Percentiles rank a stretch among this genome's conserved stretches.
Evolutionary conservation across 1,139 yeast species (phyloP).

Genomic region (Kluyveromyces sp.): DNA sequence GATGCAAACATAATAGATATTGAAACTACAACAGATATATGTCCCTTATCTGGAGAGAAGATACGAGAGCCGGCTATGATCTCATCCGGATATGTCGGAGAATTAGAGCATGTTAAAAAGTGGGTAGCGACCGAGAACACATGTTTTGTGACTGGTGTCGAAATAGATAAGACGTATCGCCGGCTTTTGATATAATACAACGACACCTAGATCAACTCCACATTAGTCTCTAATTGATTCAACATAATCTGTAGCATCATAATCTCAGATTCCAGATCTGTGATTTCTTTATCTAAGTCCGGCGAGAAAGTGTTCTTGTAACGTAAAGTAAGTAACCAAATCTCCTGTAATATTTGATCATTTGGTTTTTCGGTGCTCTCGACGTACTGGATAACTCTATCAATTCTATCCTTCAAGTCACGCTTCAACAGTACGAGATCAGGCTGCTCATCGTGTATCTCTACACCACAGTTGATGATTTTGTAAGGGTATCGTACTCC

Average conservation of each 20-base stretch:
- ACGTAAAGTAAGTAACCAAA: constrained; percentile 20
- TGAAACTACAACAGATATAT: constrained; percentile 26
- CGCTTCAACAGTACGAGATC: constrained; percentile 7
- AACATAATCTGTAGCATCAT: constrained; percentile 16
- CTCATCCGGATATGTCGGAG: constrained; percentile 87
- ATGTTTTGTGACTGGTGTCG: constrained; percentile 80
- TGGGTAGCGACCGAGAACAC: constrained; percentile 33
- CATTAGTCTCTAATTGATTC: constrained; percentile 8
- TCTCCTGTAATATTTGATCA: constrained; percentile 18
- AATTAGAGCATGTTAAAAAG: constrained; percentile 67
- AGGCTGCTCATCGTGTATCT: neutral
- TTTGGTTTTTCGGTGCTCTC: constrained; percentile 8
- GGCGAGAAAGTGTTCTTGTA: constrained; percentile 17
- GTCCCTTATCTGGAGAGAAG: constrained; percentile 66
- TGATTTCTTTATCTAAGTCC: constrained; percentile 23
- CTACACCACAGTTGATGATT: constrained; percentile 2
- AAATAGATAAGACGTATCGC: constrained; percentile 31
- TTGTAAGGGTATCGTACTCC: constrained; percentile 2
- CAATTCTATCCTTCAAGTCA: constrained; percentile 17
- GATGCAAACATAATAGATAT: constrained; percentile 30
- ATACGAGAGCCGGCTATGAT: constrained; percentile 77
- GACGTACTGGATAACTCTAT: constrained; percentile 18
- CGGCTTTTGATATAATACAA: constrained; percentile 3
- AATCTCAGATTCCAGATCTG: constrained; percentile 28
- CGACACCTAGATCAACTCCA: neutral